phyloP scores from a whole-genome alignment of 306 rosid genomes.

The Trifolium subterraneum region DNA sequence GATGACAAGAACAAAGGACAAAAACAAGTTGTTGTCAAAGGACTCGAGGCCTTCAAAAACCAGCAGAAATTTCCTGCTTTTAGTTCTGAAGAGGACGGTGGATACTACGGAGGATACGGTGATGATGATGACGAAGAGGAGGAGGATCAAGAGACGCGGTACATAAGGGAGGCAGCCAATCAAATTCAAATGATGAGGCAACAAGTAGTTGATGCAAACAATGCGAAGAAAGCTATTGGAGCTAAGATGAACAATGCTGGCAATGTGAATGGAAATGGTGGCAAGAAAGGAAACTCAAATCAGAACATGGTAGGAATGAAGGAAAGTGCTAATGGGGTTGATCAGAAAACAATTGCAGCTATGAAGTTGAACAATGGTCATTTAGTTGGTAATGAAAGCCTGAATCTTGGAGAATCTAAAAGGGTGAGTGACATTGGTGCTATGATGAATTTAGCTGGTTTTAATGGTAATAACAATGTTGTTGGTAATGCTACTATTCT shows the following conservation, averaged over 20 bases:
- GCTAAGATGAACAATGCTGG: slow-evolving; percentile 28
- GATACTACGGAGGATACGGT: slow-evolving; percentile 1
- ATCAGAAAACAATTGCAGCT: slow-evolving; percentile 70
- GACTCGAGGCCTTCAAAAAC: slow-evolving; percentile 60
- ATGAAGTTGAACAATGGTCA: slow-evolving; percentile 63
- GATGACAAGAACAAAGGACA: slow-evolving; percentile 64
- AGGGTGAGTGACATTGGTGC: slow-evolving; percentile 64
- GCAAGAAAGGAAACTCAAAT: slow-evolving; percentile 54
- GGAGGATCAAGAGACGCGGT: slow-evolving; percentile 53
- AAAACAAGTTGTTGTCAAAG: slow-evolving; percentile 57
- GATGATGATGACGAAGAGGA: slow-evolving; percentile 62
- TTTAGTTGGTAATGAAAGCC: slow-evolving; percentile 53
- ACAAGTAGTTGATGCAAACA: slow-evolving; percentile 56
- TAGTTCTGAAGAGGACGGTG: slow-evolving; percentile 60
- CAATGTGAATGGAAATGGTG: slow-evolving; percentile 39
- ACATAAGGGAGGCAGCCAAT: slow-evolving; percentile 60
- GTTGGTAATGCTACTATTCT: slow-evolving; percentile 47
- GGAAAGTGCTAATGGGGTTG: slow-evolving; percentile 49
- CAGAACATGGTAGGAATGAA: slow-evolving; percentile 58
- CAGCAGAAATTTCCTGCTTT: slow-evolving; percentile 62
- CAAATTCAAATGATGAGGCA: slow-evolving; percentile 62
- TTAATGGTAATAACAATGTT: slow-evolving; percentile 53
- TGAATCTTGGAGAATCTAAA: slow-evolving; percentile 59
- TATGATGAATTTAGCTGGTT: slow-evolving; percentile 84
- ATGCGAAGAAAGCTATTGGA: slow-evolving; percentile 49